A percentile compares a stretch with the other conserved stretches of the same genome.
phyloP scores from a whole-genome alignment of 768 basidiomycete species.

The Trametes sanguinea region DNA sequence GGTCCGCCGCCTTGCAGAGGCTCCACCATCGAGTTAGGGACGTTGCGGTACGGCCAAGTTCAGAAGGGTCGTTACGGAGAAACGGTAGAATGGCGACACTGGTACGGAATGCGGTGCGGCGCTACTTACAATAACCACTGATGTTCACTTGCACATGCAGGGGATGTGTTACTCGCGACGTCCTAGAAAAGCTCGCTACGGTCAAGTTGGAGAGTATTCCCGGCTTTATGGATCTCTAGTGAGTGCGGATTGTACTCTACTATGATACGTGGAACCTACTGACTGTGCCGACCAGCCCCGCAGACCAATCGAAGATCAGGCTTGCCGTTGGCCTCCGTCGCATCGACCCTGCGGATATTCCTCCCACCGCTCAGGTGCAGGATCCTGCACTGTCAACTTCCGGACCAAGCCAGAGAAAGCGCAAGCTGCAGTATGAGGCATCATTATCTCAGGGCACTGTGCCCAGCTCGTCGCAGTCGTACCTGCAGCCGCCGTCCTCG shows the following conservation, averaged over 20 bases:
- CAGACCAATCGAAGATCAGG: constrained; percentile 66
- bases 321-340: constrained; percentile 54
- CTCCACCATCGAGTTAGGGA: constrained; percentile 51
- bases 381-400: constrained; percentile 14
- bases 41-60: constrained; percentile 65
- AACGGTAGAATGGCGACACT: constrained; percentile 75
- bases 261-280: background rate
- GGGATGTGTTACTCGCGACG: constrained; percentile 70
- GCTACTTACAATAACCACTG: too few relatives aligned
- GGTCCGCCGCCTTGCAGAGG: constrained; percentile 62
- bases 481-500: constrained; percentile 14
- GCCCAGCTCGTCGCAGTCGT: constrained; percentile 19
- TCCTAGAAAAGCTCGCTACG: constrained; percentile 52
- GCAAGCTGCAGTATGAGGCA: constrained; percentile 40
- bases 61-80: constrained; percentile 52
- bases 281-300: constrained; percentile 39
- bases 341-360: constrained; percentile 61
- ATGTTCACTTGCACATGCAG: constrained; percentile 35
- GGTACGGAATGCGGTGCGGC: constrained; percentile 41
- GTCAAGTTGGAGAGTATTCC: constrained; percentile 43
- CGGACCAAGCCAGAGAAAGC: constrained; percentile 44
- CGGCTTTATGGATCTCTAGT: constrained; percentile 59
- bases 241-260: constrained; percentile 18
- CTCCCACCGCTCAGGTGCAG: constrained; percentile 41
- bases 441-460: constrained; percentile 23